Evolutionary conservation across 345 rosid genomes (phyloP), one percentile per base, ranked within the genome.

Genomic region (Barbarea vulgaris): DNA sequence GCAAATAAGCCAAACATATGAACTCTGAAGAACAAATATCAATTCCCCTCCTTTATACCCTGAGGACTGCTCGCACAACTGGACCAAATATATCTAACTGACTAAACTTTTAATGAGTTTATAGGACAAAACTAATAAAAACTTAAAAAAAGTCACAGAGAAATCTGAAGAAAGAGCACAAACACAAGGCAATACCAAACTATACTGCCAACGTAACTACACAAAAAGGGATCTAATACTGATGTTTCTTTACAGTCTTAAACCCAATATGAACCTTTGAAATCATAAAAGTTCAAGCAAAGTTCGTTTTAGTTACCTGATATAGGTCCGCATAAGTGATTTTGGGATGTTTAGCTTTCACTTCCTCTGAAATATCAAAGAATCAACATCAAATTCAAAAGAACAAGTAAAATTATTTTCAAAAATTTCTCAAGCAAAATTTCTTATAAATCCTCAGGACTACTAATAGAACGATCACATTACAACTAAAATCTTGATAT

Each of bases 281-380:
- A 42, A 4, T 69, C 50, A 24, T 3, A 21, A 3, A 22, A 4
- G 13, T 69, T 34, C 5, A 59, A 25, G 33, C 2, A 37, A 61
- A 28, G 1, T 8, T 18, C 22, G 7, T 22, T 30, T 6, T 15
- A 22, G 6, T 33, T 46, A 65, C 78, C 72, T 74, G 65, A 30
- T 64, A 74, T 36, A 65, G 41, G 67, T 93, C 96, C 4, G 95
- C 96, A 63, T 90, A 87, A 1, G 89, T 84, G 64, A 93, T 83
- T 70, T 84, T 90, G 2, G 88, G 89, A 79, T 81, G 83, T 72
- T 88, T 88, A 52, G 85, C 68, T 83, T 89, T 93, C 85, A 88
- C 89, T 14, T 76, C 85, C 77, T 74, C 72, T 64, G 72, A 44
- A 54, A 64, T 5, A 66, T 33, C 28, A 47, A 44, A 30, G 34